Conservation (phyloP, 2,329 filamentous ascomycete species). For the Ophiognomonia clavigignenti-juglandacearum region DNA sequence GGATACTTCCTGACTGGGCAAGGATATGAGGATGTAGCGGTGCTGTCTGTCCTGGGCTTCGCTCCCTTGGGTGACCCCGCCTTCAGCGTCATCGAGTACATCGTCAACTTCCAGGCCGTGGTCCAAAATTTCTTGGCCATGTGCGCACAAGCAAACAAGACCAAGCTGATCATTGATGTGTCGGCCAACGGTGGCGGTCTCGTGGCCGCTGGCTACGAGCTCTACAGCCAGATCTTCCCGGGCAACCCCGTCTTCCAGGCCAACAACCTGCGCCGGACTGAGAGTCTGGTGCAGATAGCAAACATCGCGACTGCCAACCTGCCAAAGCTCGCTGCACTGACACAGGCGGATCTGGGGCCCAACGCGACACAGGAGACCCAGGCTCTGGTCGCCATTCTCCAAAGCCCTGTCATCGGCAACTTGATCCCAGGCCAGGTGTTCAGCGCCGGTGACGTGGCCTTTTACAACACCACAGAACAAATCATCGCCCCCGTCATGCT, state of each 20-base stretch:
- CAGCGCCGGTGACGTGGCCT: conserved; percentile 26
- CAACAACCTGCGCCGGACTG: conserved; percentile 45
- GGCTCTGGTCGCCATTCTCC: conserved; percentile 37
- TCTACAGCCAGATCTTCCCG: conserved; percentile 50
- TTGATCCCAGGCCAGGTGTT: conserved; percentile 43
- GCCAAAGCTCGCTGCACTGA: conserved; percentile 22
- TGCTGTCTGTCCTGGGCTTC: conserved; percentile 26
- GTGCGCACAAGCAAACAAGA: conserved; percentile 43
- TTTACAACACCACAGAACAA: conserved; percentile 25
- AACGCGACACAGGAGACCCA: conserved; percentile 28
- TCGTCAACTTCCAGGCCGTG: conserved; percentile 23
- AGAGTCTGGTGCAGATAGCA: conserved; percentile 39
- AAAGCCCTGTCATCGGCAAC: conserved; percentile 38
- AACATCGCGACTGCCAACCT: conserved; percentile 29
- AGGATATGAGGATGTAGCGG: conserved; percentile 30
- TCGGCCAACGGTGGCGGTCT: conserved; percentile 56
- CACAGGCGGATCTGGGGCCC: conserved; percentile 14
- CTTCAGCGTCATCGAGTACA: conserved; percentile 17
- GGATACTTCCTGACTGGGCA: conserved; percentile 32
- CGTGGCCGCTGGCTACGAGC: conserved; percentile 39
- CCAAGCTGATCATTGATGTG: conserved; percentile 60
- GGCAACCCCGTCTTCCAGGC: conserved; percentile 42
- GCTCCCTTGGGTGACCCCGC: conserved; percentile 10
- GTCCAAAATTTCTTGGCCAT: conserved; percentile 36
- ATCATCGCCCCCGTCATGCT: conserved; percentile 29